Base-by-base conservation (phyloP, 805 yeast species). In the Groenewaldozyma tartarivorans region DNA sequence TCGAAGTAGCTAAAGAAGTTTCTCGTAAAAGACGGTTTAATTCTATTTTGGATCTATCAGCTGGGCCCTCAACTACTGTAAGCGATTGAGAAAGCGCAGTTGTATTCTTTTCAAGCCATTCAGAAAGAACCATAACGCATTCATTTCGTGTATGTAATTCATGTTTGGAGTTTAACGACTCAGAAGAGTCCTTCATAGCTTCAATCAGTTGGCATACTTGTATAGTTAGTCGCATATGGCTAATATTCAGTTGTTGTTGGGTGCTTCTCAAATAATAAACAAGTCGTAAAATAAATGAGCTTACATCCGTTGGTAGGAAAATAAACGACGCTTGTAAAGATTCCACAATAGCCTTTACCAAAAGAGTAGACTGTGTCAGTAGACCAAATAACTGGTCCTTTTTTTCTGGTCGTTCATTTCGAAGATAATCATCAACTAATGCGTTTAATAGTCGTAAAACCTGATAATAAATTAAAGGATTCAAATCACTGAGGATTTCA, bases 401-500 rank as follows among this genome's bases (percentile, higher is more conserved):
- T 20, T 33, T 33, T 34, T 11, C n/a, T 20, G 13, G 32, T 19
- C 13, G 7, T 13, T 24, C 33, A 15, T 22, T 24, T 5, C 34
- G 38, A 2, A 42, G 30, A 17, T 48, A 39, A 2, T 33, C 27
- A 26, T 48, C 49, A 20, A 49, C 31, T 31, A 45, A 31, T 13
- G 38, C 52, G 37, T 58, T 64, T 31, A 80, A 52, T 41, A 69
- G 69, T 4, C 61, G 56, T 37, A 77, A 66, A 17, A 79, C 62
- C 21, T 45, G 67, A 51, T 40, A 67, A 69, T 53, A 71, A 71
- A 11, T 77, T 69, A 20, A 66, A 64, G 9, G 86, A 75, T 60
- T 81, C 79, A 79, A 58, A 43, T 81, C 88, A 22, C 70, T 62
- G 34, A 86, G 58, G 2, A 84, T 76, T 48, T 84, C 94, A 45